Conservation (phyloP, 2,329 filamentous ascomycete genomes). For the Alternaria angustiovoidea region DNA sequence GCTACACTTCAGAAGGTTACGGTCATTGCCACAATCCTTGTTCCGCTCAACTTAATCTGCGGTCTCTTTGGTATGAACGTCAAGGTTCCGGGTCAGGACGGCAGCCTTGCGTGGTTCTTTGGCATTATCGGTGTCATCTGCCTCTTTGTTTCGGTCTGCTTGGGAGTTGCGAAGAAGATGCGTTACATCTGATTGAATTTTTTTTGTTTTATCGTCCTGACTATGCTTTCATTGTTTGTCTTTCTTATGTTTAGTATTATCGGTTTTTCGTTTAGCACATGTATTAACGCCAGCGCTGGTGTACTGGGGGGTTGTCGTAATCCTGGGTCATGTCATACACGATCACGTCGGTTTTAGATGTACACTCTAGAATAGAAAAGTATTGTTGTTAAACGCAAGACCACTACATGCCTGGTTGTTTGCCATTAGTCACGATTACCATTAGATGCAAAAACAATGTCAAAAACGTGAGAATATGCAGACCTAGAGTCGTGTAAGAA, state of each 20-base stretch:
- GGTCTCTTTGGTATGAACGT: constrained; percentile 92
- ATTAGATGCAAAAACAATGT: neutral
- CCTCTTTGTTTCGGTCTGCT: constrained; percentile 51
- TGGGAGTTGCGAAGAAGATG: constrained; percentile 54
- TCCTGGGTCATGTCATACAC: constrained; percentile 10
- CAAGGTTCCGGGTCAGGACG: constrained; percentile 68
- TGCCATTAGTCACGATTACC: no score
- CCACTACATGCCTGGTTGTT: neutral
- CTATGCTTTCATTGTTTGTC: constrained; percentile 1
- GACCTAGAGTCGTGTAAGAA: neutral
- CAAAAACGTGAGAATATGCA: neutral
- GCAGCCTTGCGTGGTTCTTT: constrained; percentile 65
- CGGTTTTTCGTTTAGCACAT: constrained; percentile 5
- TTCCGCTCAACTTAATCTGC: constrained; percentile 92
- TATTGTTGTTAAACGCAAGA: constrained; percentile 4
- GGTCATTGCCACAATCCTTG: constrained; percentile 90
- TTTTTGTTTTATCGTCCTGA: neutral
- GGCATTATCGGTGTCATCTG: constrained; percentile 66
- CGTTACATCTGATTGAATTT: constrained; percentile 48
- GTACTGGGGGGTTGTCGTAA: constrained; percentile 10
- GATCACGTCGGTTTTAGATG: constrained; percentile 14
- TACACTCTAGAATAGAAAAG: constrained; percentile 17
- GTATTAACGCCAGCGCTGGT: constrained; percentile 15
- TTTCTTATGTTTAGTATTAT: neutral
- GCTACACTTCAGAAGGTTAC: constrained; percentile 94